phyloP scores from a whole-genome alignment of 768 basidiomycete species.

The Tulasnella sp. region DNA sequence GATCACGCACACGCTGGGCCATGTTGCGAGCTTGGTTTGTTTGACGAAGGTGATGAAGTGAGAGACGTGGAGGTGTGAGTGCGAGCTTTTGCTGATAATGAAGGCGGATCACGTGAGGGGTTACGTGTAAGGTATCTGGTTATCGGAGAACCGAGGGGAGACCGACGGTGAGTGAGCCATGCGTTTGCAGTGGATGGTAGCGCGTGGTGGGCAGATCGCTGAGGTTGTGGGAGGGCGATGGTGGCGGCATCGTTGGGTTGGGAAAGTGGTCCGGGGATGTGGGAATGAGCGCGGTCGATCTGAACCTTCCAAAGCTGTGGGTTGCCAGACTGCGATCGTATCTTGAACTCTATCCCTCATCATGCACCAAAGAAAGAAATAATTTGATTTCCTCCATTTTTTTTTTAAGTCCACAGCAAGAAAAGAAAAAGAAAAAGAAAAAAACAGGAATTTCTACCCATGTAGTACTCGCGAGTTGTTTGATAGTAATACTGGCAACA shows the following conservation, averaged over 20 bases:
- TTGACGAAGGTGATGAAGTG: background rate
- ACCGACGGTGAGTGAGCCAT: background rate
- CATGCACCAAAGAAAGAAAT: background rate
- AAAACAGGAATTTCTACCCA: background rate
- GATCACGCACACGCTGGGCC: background rate
- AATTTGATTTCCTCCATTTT: background rate
- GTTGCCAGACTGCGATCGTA: conserved; percentile 2
- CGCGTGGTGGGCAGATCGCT: background rate
- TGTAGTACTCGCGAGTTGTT: background rate
- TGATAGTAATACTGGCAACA: background rate
- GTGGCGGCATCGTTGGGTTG: background rate
- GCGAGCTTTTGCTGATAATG: background rate
- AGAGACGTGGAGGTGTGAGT: background rate
- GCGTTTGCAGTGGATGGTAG: background rate
- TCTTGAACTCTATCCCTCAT: conserved; percentile 8
- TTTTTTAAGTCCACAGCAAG: background rate
- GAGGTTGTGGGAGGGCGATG: background rate
- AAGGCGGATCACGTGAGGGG: background rate
- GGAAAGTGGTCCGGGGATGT: background rate
- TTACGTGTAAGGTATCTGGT: conserved; percentile 1
- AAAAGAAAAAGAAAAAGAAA: background rate
- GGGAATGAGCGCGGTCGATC: background rate
- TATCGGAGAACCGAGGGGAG: background rate
- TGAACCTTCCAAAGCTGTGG: conserved; percentile 6
- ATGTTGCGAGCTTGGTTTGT: background rate